Percentiles rank a stretch among this genome's conserved stretches.
Conservation (phyloP, 345 rosid species). For the Citrus australasica region DNA sequence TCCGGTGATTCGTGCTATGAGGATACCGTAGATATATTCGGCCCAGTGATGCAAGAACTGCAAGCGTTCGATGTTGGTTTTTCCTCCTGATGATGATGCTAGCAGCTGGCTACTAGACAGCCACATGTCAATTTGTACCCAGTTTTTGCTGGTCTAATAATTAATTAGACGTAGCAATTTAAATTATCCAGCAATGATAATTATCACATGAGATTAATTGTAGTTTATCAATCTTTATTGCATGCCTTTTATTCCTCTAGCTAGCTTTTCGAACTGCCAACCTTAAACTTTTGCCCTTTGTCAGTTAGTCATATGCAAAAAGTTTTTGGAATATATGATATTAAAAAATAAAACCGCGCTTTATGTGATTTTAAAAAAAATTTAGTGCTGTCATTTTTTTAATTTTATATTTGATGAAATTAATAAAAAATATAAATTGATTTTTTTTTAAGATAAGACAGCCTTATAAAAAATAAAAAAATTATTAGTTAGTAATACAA, state of each 20-base stretch:
- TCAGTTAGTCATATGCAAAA: no score
- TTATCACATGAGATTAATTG: no score
- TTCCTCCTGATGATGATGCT: neutral
- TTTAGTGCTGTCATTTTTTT: no score
- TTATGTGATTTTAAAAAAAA: no score
- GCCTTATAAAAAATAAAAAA: no score
- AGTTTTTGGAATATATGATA: no score
- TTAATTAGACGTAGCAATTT: neutral
- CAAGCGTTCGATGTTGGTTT: neutral
- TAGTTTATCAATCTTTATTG: no score
- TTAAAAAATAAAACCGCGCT: rapidly evolving
- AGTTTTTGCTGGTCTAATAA: neutral
- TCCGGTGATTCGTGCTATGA: neutral
- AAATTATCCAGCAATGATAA: neutral
- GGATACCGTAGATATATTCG: neutral
- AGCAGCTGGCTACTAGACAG: neutral
- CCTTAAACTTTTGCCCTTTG: no score
- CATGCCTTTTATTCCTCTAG: neutral
- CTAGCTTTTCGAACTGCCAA: neutral
- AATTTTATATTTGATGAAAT: no score
- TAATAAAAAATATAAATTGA: no score
- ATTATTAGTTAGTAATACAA: no score
- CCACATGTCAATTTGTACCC: neutral
- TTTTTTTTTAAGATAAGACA: no score
- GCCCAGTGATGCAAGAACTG: neutral